Percentiles rank a stretch among this genome's conserved stretches.
Evolutionary conservation across 495 filamentous ascomycete species (phyloP).

Genomic region (Neurospora sp.): DNA sequence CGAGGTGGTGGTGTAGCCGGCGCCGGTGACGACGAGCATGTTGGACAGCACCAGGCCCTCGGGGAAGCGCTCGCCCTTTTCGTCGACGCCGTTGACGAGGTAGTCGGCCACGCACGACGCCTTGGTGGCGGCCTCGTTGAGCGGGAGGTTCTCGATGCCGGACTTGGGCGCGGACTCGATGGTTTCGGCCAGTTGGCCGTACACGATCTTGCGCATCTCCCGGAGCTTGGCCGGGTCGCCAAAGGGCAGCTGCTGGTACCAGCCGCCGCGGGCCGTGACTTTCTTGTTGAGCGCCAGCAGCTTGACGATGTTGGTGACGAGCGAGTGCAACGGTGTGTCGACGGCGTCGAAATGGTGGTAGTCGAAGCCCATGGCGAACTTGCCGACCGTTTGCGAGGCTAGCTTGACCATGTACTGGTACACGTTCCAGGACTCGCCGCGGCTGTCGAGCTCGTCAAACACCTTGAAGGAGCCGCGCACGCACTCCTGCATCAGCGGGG

Average conservation of each 20-base stretch:
- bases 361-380: conserved; percentile 41
- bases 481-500: conserved; percentile 41
- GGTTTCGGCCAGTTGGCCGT: conserved; percentile 29
- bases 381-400: conserved; percentile 41
- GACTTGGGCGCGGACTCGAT: conserved; percentile 21
- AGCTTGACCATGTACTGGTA: conserved; percentile 54
- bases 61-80: conserved; percentile 43
- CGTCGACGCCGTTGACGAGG: conserved; percentile 36
- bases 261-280: conserved; percentile 34
- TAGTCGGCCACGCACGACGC: conserved; percentile 33
- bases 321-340: conserved; percentile 32
- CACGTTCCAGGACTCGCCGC: conserved; percentile 43
- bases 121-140: conserved; percentile 41
- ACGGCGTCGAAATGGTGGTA: conserved; percentile 39
- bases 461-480: conserved; percentile 36
- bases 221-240: conserved; percentile 35
- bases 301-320: conserved; percentile 33
- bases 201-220: conserved; percentile 15
- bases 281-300: conserved; percentile 43
- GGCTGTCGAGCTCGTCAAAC: conserved; percentile 42
- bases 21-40: conserved; percentile 30
- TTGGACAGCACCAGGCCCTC: conserved; percentile 10
- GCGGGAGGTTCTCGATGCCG: conserved; percentile 31
- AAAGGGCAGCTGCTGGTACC: conserved; percentile 43
- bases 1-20: conserved; percentile 46